Conservation (phyloP, 129 eudicot genomes). For the Lonicera japonica region DNA sequence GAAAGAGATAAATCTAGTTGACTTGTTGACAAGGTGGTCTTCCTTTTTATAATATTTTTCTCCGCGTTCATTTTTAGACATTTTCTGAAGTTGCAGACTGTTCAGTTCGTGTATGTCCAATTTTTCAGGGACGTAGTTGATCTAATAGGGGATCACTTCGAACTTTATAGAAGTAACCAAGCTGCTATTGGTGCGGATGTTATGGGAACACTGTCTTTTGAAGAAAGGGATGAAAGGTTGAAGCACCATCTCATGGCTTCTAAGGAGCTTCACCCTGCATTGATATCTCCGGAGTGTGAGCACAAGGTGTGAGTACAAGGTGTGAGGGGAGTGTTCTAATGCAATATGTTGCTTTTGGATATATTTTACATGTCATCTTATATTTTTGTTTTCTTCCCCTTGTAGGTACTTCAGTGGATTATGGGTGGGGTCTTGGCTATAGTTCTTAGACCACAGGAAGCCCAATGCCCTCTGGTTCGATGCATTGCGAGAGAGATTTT, state of each 20-base stretch:
- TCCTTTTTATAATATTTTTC: not conserved
- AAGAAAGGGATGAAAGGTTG: conserved; percentile 95
- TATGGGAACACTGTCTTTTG: conserved; percentile 90
- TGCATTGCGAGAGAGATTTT: conserved; percentile 86
- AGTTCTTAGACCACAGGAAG: conserved; percentile 85
- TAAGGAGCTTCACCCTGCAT: conserved; percentile 93
- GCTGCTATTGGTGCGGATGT: conserved; percentile 80
- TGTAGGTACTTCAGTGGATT: conserved; percentile 78
- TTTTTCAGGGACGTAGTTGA: conserved; percentile 81
- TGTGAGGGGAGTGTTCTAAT: conserved; percentile 52
- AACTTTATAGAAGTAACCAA: conserved; percentile 86
- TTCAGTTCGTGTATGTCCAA: not conserved
- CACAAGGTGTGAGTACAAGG: conserved; percentile 99
- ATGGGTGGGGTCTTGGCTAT: conserved; percentile 73
- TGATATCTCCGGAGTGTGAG: conserved; percentile 89
- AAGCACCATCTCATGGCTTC: conserved; percentile 81
- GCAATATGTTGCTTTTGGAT: not conserved
- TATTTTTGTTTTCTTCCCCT: conserved; percentile 8
- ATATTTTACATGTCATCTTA: conserved; percentile 21
- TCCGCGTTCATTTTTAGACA: not conserved
- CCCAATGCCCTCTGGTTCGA: conserved; percentile 87
- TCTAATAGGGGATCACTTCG: conserved; percentile 83
- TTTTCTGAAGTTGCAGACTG: not conserved
- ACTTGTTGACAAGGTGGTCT: conserved; percentile 74
- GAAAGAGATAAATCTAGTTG: conserved; percentile 91